phyloP scores from a whole-genome alignment of 768 basidiomycete genomes.

The Epithele typhae region DNA sequence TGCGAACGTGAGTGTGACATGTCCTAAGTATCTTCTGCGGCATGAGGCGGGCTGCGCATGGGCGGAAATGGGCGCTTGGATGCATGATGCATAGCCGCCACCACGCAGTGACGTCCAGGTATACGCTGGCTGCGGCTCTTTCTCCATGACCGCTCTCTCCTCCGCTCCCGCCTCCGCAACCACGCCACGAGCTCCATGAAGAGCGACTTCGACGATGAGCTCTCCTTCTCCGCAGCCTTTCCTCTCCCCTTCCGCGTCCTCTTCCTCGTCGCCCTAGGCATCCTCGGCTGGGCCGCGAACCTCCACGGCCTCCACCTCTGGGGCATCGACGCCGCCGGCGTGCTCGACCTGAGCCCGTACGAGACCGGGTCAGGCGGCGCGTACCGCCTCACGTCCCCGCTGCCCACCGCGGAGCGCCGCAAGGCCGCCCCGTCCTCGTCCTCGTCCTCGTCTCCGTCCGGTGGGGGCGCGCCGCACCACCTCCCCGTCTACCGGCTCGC shows the following conservation, averaged over 20 bases:
- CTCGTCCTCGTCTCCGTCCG: not conserved
- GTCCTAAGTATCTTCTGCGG: no score
- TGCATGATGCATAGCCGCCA: not conserved
- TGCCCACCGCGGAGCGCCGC: constrained; percentile 23
- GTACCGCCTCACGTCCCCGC: constrained; percentile 17
- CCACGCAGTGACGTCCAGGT: constrained; percentile 4
- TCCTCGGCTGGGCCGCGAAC: constrained; percentile 91
- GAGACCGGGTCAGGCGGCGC: constrained; percentile 2
- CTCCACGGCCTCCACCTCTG: constrained; percentile 75
- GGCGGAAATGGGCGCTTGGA: not conserved
- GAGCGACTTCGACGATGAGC: constrained; percentile 31
- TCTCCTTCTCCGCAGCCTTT: constrained; percentile 53
- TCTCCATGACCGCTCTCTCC: constrained; percentile 3
- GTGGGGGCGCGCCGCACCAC: constrained; percentile 35
- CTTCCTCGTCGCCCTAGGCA: constrained; percentile 69
- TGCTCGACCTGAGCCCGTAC: constrained; percentile 52
- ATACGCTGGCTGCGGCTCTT: not conserved
- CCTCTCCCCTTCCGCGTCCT: constrained; percentile 94
- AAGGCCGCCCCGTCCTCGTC: not conserved
- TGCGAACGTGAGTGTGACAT: no score
- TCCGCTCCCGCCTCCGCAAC: constrained; percentile 1
- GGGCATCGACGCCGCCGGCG: constrained; percentile 68
- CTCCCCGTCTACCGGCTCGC: constrained; percentile 61
- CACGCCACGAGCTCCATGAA: constrained; percentile 26
- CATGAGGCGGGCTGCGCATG: no score